A percentile compares a stretch with the other conserved stretches of the same genome.
Conservation (phyloP, 1,139 yeast genomes). For the Pichia sp. region DNA sequence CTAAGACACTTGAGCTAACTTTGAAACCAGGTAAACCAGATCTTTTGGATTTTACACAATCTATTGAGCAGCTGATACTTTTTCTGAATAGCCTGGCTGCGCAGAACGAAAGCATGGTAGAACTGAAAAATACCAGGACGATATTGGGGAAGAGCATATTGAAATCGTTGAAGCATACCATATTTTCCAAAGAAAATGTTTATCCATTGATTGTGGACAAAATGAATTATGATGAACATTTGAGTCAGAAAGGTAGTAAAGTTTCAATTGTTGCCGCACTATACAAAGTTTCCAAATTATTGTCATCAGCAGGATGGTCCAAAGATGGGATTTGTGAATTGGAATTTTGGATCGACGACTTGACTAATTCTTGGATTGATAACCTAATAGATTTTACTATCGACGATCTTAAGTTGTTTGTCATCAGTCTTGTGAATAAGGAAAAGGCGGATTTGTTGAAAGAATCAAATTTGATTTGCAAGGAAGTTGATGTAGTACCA, state of each 20-base stretch:
- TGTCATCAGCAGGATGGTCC: constrained; percentile 29
- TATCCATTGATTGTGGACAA: constrained; percentile 27
- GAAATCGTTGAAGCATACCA: constrained; percentile 19
- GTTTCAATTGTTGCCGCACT: constrained; percentile 9
- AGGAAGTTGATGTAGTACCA: constrained; percentile 2
- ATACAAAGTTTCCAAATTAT: constrained; percentile 20
- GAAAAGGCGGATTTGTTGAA: constrained; percentile 15
- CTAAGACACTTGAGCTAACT: constrained; percentile 2
- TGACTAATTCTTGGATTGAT: constrained; percentile 28
- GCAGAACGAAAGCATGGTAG: constrained; percentile 11
- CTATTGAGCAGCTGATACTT: constrained; percentile 21
- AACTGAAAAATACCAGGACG: constrained; percentile 17
- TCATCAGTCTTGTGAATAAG: constrained; percentile 15
- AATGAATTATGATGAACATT: constrained; percentile 10
- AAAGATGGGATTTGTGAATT: constrained; percentile 30
- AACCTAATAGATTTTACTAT: constrained; percentile 25
- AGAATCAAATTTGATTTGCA: constrained; percentile 8
- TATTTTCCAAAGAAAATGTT: constrained; percentile 24
- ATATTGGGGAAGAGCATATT: constrained; percentile 22
- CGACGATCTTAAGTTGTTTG: constrained; percentile 24
- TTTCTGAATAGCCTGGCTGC: constrained; percentile 23
- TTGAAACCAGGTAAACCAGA: neutral
- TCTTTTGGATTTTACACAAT: constrained; percentile 16
- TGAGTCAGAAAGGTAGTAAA: constrained; percentile 3
- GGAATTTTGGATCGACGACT: constrained; percentile 33